Base-by-base conservation (phyloP, 1,284 basidiomycete species). In the Apiotrichum gracile region DNA sequence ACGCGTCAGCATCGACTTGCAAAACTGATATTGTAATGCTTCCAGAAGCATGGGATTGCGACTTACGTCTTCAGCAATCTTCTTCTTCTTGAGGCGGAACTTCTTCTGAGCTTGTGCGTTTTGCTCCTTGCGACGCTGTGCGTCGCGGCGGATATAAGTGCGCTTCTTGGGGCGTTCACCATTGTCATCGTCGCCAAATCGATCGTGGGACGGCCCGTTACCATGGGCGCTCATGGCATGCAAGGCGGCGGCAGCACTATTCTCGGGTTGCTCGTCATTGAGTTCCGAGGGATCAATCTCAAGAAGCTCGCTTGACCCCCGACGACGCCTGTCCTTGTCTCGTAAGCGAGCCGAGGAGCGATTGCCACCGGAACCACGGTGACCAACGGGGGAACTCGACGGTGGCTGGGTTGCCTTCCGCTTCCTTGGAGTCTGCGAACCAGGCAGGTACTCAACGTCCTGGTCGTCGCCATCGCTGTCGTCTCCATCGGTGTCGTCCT, bases 101-200 rank as follows among this genome's bases (percentile, higher is more conserved):
- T 59, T 62, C 41, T 61, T 63, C 54, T 65, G 63, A 8, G 63
- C 62, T 47, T 52, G 53, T 16, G 60, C 62, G 37, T 65, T 67
- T 54, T 67, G 65, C 39, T 55, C 52, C 44, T 55, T 58, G 27
- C 65, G 53, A n/a, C 56, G 55, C 47, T 61, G 54, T 19, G 51
- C 53, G 27, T 66, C 61, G 33, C 61, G 54, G 22, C 58, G 53
- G 19, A 54, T 47, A 42, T 61, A 61, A 9, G 44, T 50, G 12
- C 55, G 54, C 21, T 57, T 52, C 51, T 57, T 54, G 4, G 47
- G 47, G 8, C 37, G 37, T 24, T 19, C n/a, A 10, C n/a, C 9
- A 21, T 38, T 3, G 37, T 38, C 34, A 9, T 21, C 37, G 37
- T 3, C 37, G 31, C 16, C 9, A 3, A 14, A 38, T 9, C n/a